phyloP scores from a whole-genome alignment of 345 rosid genomes.

The Zanthoxylum bungeanum region DNA sequence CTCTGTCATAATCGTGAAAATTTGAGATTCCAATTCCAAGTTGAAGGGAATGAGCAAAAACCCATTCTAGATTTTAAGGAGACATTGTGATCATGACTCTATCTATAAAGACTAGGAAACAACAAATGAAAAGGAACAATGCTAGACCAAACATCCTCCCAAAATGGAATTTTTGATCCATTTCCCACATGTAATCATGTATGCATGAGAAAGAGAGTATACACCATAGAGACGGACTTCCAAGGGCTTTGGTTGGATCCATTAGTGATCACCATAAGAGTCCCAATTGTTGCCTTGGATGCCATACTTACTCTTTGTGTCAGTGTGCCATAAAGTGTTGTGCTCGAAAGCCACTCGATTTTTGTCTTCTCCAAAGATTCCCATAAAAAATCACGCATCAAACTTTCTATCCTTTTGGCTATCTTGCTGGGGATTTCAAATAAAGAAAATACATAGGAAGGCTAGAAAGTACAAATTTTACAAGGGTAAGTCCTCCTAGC shows the following conservation, averaged over 20 bases:
- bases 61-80: neutral
- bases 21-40: neutral
- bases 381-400: neutral
- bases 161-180: no score
- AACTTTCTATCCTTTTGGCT: neutral
- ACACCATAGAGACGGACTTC: neutral
- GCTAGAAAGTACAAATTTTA: neutral
- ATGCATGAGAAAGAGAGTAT: no score
- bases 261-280: neutral
- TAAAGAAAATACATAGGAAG: neutral
- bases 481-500: neutral
- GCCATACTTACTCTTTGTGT: neutral
- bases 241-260: neutral
- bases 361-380: neutral
- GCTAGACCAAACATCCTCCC: neutral
- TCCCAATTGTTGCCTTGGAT: neutral
- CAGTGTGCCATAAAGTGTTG: neutral
- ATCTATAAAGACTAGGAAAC: no score
- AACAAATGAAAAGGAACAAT: no score
- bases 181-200: no score
- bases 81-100: neutral
- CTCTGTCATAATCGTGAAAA: neutral
- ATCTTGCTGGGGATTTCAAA: neutral
- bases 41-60: neutral
- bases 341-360: neutral